Conservation (phyloP, 345 rosid species). For the Lenwebbia sp. region DNA sequence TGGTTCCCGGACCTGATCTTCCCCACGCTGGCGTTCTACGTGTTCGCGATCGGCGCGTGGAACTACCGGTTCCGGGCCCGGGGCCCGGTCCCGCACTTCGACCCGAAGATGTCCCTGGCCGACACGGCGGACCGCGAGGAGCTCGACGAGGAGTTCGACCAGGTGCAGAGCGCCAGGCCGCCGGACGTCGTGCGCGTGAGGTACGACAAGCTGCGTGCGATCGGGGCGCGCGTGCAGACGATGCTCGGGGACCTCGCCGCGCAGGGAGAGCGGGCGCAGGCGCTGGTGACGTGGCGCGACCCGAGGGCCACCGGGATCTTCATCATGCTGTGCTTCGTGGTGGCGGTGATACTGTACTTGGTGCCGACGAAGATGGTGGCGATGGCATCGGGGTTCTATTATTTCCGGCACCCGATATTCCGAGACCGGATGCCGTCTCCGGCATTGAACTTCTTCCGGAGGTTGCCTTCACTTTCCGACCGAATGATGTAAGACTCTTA, state of each 20-base stretch:
- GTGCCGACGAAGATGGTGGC: slow-evolving; percentile 83
- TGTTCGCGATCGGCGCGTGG: slow-evolving; percentile 74
- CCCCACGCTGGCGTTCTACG: slow-evolving; percentile 61
- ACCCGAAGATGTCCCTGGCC: slow-evolving; percentile 59
- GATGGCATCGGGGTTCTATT: slow-evolving; percentile 77
- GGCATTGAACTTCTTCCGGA: slow-evolving; percentile 56
- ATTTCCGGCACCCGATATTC: slow-evolving; percentile 77
- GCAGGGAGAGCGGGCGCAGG: slow-evolving; percentile 67
- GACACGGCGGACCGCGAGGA: slow-evolving; percentile 42
- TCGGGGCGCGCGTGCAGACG: slow-evolving; percentile 51
- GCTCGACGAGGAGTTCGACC: slow-evolving; percentile 75
- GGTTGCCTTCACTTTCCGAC: slow-evolving; percentile 75
- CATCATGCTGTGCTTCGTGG: slow-evolving; percentile 55
- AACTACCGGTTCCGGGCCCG: slow-evolving; percentile 51
- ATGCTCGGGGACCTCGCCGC: slow-evolving; percentile 66
- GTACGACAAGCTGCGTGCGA: slow-evolving; percentile 49
- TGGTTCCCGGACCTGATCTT: slow-evolving; percentile 77
- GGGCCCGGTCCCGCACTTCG: slow-evolving; percentile 51
- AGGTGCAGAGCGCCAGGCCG: slow-evolving; percentile 35
- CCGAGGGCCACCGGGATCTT: slow-evolving; percentile 81
- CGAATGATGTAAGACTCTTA: slow-evolving; percentile 81
- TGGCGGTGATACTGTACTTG: slow-evolving; percentile 55
- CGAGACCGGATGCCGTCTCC: slow-evolving; percentile 72
- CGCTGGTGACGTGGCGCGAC: slow-evolving; percentile 77
- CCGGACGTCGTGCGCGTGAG: slow-evolving; percentile 21